Percentiles rank a stretch among this genome's conserved stretches.
Evolutionary conservation across 2,329 filamentous ascomycete genomes (phyloP).

Genomic region (Pseudogymnoascus sp.): DNA sequence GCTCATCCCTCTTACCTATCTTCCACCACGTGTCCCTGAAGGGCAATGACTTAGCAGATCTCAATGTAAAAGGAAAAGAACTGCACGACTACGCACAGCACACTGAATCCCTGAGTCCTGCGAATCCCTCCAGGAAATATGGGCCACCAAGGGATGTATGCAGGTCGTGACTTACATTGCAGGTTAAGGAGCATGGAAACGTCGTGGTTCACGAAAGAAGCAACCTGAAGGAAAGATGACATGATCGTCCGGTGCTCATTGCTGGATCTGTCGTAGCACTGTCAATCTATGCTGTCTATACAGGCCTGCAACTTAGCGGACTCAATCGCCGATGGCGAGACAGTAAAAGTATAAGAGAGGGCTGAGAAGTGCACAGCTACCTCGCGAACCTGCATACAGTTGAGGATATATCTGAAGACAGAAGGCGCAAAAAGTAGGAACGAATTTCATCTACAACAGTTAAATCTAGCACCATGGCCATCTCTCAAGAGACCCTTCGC

Average conservation of each 20-base stretch:
- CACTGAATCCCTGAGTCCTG: slow-evolving; percentile 1
- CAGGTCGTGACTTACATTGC: not conserved
- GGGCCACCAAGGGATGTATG: not conserved
- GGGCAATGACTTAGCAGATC: not conserved
- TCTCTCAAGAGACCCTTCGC: not conserved
- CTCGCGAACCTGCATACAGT: not conserved
- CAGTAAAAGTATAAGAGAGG: not conserved
- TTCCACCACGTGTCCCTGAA: no score
- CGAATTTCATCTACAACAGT: not conserved
- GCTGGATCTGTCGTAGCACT: not conserved
- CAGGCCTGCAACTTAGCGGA: not conserved
- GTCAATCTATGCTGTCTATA: not conserved
- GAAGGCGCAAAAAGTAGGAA: not conserved
- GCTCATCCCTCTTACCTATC: not conserved
- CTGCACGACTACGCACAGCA: not conserved
- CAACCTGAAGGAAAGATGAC: not conserved
- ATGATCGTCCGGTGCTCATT: not conserved
- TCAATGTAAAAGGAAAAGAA: not conserved
- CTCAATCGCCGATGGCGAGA: not conserved
- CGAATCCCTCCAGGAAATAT: slow-evolving; percentile 3
- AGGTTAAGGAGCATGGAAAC: not conserved
- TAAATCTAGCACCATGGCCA: not conserved
- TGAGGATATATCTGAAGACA: not conserved
- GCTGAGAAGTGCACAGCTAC: not conserved
- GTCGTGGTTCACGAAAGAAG: not conserved